Conservation (phyloP, 1,139 yeast species). For the Yueomyces sp. region DNA sequence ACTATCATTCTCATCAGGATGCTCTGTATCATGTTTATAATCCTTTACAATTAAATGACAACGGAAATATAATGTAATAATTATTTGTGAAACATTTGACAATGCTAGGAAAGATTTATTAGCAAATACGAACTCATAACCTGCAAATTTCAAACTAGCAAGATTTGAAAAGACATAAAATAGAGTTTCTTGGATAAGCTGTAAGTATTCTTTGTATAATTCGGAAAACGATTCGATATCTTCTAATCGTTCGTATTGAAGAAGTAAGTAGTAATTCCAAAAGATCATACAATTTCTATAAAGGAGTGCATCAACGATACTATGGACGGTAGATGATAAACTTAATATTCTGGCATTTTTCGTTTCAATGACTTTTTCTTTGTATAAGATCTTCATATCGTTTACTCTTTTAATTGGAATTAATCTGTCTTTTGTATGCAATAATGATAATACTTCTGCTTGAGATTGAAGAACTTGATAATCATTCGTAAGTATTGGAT, state of each 20-base stretch:
- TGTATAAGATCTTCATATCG: conserved; percentile 5
- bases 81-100: conserved; percentile 13
- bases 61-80: conserved; percentile 11
- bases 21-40: background rate
- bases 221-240: conserved; percentile 11
- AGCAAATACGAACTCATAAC: conserved; percentile 19
- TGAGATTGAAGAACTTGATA: background rate
- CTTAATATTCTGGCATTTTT: conserved; percentile 10
- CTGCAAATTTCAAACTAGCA: conserved; percentile 20
- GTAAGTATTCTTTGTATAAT: conserved; percentile 13
- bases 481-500: conserved; percentile 3
- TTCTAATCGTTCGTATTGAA: conserved; percentile 15
- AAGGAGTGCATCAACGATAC: conserved; percentile 17
- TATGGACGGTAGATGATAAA: conserved; percentile 13
- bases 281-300: conserved; percentile 16
- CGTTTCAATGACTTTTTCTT: conserved; percentile 10
- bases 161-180: conserved; percentile 21
- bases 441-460: conserved; percentile 1
- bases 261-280: conserved; percentile 11
- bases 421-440: conserved; percentile 1
- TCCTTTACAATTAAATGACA: background rate
- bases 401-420: conserved; percentile 1
- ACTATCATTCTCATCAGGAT: background rate
- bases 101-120: conserved; percentile 15
- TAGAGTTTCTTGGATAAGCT: conserved; percentile 17